These are phyloP conservation scores for Ceratocystis huliohia DNA, from an alignment of 2,329 filamentous ascomycete genomes.

Conservation along the genomic window DNA sequence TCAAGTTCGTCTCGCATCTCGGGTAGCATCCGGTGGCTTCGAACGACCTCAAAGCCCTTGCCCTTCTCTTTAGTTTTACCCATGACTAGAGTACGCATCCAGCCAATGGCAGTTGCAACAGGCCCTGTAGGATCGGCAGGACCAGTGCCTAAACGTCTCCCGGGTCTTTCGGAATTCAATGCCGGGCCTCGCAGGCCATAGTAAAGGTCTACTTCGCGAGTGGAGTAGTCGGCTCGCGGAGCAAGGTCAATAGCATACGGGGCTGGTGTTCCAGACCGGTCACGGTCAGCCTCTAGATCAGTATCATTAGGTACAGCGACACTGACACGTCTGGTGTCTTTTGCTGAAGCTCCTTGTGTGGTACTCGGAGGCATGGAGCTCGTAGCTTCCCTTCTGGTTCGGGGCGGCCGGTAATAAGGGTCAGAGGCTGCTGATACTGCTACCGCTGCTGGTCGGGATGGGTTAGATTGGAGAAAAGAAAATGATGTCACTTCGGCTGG, in stretches of 20 bases:
- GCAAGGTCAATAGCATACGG: slow-evolving; percentile 34
- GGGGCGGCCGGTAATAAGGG: slow-evolving; percentile 79
- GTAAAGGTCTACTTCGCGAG: slow-evolving; percentile 92
- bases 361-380: slow-evolving; percentile 20
- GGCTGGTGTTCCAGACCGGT: slow-evolving; percentile 35
- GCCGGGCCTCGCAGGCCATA: slow-evolving; percentile 75
- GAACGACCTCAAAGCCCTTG: slow-evolving; percentile 93
- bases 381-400: slow-evolving; percentile 54
- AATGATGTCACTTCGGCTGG: slow-evolving; percentile 57
- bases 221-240: slow-evolving; percentile 72
- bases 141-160: slow-evolving; percentile 78
- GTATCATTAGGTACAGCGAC: slow-evolving; percentile 30
- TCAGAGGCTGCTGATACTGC: slow-evolving; percentile 45
- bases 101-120: slow-evolving; percentile 76
- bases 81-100: slow-evolving; percentile 68
- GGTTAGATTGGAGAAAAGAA: slow-evolving; percentile 52
- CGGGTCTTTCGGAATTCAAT: slow-evolving; percentile 66
- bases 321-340: slow-evolving; percentile 30
- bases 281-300: slow-evolving; percentile 33
- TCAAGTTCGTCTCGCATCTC: slow-evolving; percentile 37
- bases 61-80: slow-evolving; percentile 87
- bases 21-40: slow-evolving; percentile 75
- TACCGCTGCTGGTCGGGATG: slow-evolving; percentile 34
- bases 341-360: slow-evolving; percentile 23
- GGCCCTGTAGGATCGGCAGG: slow-evolving; percentile 89